Evolutionary conservation across 1,284 basidiomycete species (phyloP), one percentile per base, ranked within the genome.

Genomic region (Meripilus lineatus): DNA sequence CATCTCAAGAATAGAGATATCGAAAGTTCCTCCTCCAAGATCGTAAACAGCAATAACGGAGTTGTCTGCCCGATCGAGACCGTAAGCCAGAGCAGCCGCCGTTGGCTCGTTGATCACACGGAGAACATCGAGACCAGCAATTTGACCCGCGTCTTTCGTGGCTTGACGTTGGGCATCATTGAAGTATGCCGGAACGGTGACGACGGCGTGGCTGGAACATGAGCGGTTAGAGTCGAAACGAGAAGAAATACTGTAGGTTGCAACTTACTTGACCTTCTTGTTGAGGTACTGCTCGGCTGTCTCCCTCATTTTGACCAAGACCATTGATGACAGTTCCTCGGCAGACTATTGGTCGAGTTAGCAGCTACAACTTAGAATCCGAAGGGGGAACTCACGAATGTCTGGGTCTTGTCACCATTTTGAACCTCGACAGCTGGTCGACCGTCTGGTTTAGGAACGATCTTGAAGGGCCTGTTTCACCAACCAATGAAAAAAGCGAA

Each of bases 91-190:
- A 26, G 95, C 95, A 43, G 94, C 95, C 42, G 95, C 95, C 20
- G 95, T 98, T 21, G 95, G 95, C 72, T 99, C 95, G 69, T 98
- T 98, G 72, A 99, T 97, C 52, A 99, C 93, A 65, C 94, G 93
- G 43, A 98, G 84, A 38, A 99, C 95, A 33, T 98, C 93, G 20
- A 99, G 81, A 59, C 95, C 94, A 35, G 95, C 93, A 58, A 98
- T 97, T 62, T 90, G 84, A 66, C 95, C 95, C 44, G 96, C 93
- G 57, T 98, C 88, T 72, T 97, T 97, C 52, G 95, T 99, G 13
- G 96, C 95, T 73, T 96, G 93, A 54, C 95, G 86, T 69, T 99
- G 95, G 24, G 95, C 93, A 66, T 99, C 96, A 68, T 99, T 99
- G 80, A 98, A 98, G 74, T 98, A 98, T 1, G 94, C 94, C 3